phyloP scores from a whole-genome alignment of 441 rosid species.

The Eugenia klotzschiana region DNA sequence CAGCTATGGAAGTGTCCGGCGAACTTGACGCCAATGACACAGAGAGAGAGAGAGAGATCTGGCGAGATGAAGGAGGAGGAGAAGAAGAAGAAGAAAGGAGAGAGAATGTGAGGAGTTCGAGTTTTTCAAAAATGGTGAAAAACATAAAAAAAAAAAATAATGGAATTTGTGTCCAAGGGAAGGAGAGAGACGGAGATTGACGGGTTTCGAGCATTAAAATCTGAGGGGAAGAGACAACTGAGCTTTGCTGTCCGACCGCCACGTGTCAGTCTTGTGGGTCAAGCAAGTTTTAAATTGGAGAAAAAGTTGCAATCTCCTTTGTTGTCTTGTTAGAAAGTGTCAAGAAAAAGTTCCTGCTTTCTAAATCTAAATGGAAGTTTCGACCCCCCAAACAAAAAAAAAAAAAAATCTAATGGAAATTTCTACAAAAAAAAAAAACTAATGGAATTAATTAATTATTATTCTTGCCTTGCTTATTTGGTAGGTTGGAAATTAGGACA shows the following conservation, averaged over 20 bases:
- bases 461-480: neutral
- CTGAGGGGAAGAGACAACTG: neutral
- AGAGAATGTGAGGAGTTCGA: neutral
- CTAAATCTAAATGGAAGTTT: neutral
- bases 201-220: neutral
- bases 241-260: neutral
- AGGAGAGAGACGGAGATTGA: neutral
- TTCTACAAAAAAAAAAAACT: too few relatives aligned
- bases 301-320: neutral
- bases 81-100: neutral
- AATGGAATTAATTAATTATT: neutral
- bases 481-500: neutral
- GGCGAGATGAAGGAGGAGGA: neutral
- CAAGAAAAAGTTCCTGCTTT: neutral
- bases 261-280: neutral
- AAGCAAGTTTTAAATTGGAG: neutral
- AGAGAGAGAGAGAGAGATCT: neutral
- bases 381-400: too few relatives aligned
- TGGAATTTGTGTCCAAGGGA: neutral
- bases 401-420: too few relatives aligned
- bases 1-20: neutral
- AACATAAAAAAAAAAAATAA: neutral
- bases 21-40: neutral
- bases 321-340: neutral
- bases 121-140: neutral